Base-by-base conservation (phyloP, 495 filamentous ascomycete species). In the Aspergillus sparsus region DNA sequence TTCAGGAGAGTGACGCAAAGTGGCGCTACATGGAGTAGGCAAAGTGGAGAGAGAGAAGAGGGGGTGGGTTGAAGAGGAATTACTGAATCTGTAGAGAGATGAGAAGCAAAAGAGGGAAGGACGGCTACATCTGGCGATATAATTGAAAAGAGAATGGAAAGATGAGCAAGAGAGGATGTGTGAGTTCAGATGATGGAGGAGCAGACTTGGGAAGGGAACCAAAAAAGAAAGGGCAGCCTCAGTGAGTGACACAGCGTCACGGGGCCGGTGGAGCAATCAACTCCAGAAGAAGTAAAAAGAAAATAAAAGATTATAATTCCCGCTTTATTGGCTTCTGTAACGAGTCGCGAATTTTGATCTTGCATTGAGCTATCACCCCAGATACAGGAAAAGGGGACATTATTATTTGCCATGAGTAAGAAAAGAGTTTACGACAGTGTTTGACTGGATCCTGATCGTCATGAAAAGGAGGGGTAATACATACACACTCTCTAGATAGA, bases 181-280 rank as follows among this genome's bases (percentile, higher is more conserved):
- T n/a, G n/a, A n/a, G n/a, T n/a, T n/a, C n/a, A n/a, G 39, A 5
- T 42, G 39, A 27, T 27, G 9, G 9, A 42, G 39, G 12, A 11
- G 39, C 15, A 15, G 9, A 47, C 8, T 15, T 0, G 44, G 44
- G 18, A 31, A 42, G 36, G 15, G 36, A 18, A 41, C 15, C 9
- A 45, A 44, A 53, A 35, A n/a, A 31, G 47, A 52, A 13, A 16
- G 13, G 52, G 42, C 49, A 57, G 44, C 35, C 46, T 41, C 33
- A 50, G 33, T 35, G 41, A 36, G 54, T 62, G 32, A 21, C 60
- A 62, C 60, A 49, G 54, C 60, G 35, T 62, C 60, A 62, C 60
- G 54, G 47, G 60, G 39, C 47, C 39, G 6, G 46, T 56, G 52
- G 37, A 51, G 42, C 58, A 2, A 33, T 37, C 18, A 33, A 7